Percentiles rank a stretch among this genome's conserved stretches.
These are phyloP conservation scores for Aspergillus carlsbadensis DNA, from an alignment of 495 filamentous ascomycete species.

Conservation along the genomic window DNA sequence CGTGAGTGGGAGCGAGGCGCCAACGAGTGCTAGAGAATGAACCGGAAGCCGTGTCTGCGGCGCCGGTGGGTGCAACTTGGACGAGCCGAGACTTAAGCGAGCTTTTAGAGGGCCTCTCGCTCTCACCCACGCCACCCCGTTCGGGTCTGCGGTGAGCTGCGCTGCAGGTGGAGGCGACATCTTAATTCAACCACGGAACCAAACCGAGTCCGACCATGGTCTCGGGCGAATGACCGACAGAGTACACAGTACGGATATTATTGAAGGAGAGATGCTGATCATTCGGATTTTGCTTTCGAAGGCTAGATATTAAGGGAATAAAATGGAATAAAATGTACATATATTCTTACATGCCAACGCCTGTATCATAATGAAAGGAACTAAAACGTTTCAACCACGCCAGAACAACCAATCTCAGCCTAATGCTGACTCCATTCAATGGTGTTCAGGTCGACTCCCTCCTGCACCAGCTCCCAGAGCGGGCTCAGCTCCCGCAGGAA, in stretches of 20 bases:
- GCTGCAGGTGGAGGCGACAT: constrained; percentile 12
- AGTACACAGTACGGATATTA: too few species aligned
- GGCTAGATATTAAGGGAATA: too few species aligned
- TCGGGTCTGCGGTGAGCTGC: constrained; percentile 23
- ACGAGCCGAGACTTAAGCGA: constrained; percentile 20
- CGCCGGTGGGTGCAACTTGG: constrained; percentile 17
- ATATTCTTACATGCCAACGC: neutral
- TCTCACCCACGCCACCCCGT: constrained; percentile 35
- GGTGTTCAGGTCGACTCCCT: constrained; percentile 90
- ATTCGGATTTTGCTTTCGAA: too few species aligned
- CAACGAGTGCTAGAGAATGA: constrained; percentile 42
- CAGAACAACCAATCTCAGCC: constrained; percentile 1
- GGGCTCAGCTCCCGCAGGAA: constrained; percentile 95
- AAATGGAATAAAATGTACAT: too few species aligned
- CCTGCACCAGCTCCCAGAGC: constrained; percentile 97
- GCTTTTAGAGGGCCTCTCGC: constrained; percentile 20
- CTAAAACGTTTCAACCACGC: neutral
- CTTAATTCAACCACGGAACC: constrained; percentile 8
- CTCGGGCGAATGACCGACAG: too few species aligned
- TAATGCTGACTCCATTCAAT: constrained; percentile 98
- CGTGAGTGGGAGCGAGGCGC: constrained; percentile 21
- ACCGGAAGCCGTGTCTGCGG: constrained; percentile 20
- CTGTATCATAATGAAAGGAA: neutral
- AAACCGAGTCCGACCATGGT: too few species aligned
- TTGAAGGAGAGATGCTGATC: too few species aligned